Conservation (phyloP, 1,284 basidiomycete species). For the Polyporus tsugae region DNA sequence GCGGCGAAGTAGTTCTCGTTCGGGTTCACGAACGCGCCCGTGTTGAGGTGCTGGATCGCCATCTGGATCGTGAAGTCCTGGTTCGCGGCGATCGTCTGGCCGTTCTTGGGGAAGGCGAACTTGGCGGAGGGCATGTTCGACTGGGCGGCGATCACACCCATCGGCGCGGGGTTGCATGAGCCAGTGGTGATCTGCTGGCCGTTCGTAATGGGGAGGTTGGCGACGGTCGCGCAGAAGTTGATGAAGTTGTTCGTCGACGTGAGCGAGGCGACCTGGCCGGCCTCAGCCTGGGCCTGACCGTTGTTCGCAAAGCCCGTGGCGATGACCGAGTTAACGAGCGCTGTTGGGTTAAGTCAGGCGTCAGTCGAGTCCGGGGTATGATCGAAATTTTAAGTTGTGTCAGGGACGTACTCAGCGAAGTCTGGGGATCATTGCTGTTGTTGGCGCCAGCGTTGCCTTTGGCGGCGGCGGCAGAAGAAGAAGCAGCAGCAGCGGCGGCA, state of each 20-base stretch:
- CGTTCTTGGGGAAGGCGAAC: slow-evolving; percentile 56
- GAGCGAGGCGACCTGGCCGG: slow-evolving; percentile 58
- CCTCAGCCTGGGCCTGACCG: slow-evolving; percentile 53
- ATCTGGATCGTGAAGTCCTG: slow-evolving; percentile 58
- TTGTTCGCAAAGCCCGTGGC: slow-evolving; percentile 59
- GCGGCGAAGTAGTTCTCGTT: slow-evolving; percentile 62
- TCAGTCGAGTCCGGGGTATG: slow-evolving; percentile 34
- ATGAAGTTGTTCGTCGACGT: slow-evolving; percentile 64
- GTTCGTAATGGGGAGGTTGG: slow-evolving; percentile 44
- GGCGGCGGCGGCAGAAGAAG: slow-evolving; percentile 29
- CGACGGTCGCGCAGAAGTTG: slow-evolving; percentile 58
- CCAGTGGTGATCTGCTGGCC: slow-evolving; percentile 41
- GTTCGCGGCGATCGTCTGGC: slow-evolving; percentile 51
- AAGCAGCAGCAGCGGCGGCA: slow-evolving; percentile 24
- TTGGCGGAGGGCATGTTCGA: slow-evolving; percentile 59
- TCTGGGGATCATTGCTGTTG: slow-evolving; percentile 32
- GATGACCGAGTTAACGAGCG: slow-evolving; percentile 62
- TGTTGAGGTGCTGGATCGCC: slow-evolving; percentile 54
- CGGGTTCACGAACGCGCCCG: slow-evolving; percentile 64
- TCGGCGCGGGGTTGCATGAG: slow-evolving; percentile 46
- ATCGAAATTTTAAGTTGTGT: slow-evolving; percentile 29
- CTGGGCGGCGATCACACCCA: slow-evolving; percentile 52
- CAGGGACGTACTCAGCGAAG: slow-evolving; percentile 39
- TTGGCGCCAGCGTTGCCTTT: slow-evolving; percentile 23
- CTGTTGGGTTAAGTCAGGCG: slow-evolving; percentile 39